phyloP scores from a whole-genome alignment of 2,329 filamentous ascomycete genomes.

The Fusarium sp. region DNA sequence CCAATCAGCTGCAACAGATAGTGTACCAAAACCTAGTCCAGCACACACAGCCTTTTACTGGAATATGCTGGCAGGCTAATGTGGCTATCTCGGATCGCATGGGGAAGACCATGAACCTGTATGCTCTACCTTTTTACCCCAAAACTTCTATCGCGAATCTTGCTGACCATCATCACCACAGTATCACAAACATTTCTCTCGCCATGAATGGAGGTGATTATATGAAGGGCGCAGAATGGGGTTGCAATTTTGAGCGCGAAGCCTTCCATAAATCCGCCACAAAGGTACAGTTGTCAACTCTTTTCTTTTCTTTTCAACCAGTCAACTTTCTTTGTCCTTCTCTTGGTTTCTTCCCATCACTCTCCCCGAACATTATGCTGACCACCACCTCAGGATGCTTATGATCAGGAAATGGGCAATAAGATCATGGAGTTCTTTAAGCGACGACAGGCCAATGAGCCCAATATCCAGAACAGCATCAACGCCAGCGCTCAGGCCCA shows the following conservation, averaged over 20 bases:
- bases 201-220: slow-evolving; percentile 56
- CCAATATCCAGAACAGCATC: slow-evolving; percentile 61
- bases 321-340: no score
- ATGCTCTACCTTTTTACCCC: slow-evolving; percentile 36
- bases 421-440: slow-evolving; percentile 62
- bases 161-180: slow-evolving; percentile 42
- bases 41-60: slow-evolving; percentile 47
- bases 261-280: slow-evolving; percentile 58
- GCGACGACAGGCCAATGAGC: slow-evolving; percentile 62
- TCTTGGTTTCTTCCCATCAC: neutral
- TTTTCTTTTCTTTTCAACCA: neutral
- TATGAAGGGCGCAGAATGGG: slow-evolving; percentile 55
- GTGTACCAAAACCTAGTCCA: slow-evolving; percentile 55
- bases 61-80: slow-evolving; percentile 54
- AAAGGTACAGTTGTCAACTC: slow-evolving; percentile 53
- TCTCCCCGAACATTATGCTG: slow-evolving; percentile 18
- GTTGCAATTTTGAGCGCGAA: slow-evolving; percentile 61
- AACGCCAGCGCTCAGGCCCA: slow-evolving; percentile 56
- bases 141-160: slow-evolving; percentile 10
- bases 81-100: slow-evolving; percentile 55
- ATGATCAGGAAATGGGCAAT: slow-evolving; percentile 59
- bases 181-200: slow-evolving; percentile 63
- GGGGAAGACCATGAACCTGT: slow-evolving; percentile 58
- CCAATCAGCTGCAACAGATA: slow-evolving; percentile 50
- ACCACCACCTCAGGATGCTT: slow-evolving; percentile 55